These are phyloP conservation scores for Lojkania enalia DNA, from an alignment of 2,329 filamentous ascomycete species.

Conservation along the genomic window DNA sequence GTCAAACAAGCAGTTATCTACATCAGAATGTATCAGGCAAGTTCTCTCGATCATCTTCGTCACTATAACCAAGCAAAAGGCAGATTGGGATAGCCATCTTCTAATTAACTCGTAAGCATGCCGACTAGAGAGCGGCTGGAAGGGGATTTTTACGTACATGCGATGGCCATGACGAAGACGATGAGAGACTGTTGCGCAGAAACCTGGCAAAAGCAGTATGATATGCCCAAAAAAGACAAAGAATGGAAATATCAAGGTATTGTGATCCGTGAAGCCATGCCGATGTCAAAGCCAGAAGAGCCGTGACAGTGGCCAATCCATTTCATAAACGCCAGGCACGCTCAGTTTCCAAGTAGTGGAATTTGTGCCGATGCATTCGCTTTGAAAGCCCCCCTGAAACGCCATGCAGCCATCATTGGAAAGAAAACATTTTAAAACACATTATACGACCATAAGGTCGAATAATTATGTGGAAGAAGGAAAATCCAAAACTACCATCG, in stretches of 20 bases:
- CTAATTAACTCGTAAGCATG: slow-evolving; percentile 48
- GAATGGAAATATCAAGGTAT: slow-evolving; percentile 34
- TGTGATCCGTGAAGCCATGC: slow-evolving; percentile 39
- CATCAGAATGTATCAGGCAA: slow-evolving; percentile 29
- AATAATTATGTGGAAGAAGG: slow-evolving; percentile 38
- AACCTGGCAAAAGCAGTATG: slow-evolving; percentile 40
- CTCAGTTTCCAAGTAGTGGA: slow-evolving; percentile 34
- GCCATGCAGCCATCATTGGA: slow-evolving; percentile 42
- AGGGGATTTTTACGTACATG: slow-evolving; percentile 49
- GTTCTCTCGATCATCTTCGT: slow-evolving; percentile 46
- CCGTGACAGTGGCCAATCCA: slow-evolving; percentile 29
- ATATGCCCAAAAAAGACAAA: slow-evolving; percentile 33
- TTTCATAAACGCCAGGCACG: slow-evolving; percentile 44
- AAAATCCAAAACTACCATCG: slow-evolving; percentile 40
- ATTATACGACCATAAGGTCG: slow-evolving; percentile 26
- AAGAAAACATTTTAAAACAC: slow-evolving; percentile 37
- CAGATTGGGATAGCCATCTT: slow-evolving; percentile 42
- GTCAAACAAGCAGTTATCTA: slow-evolving; percentile 31
- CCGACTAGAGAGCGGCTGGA: slow-evolving; percentile 44
- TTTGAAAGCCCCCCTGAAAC: slow-evolving; percentile 38
- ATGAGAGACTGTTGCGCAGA: slow-evolving; percentile 45
- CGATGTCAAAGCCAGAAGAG: slow-evolving; percentile 31
- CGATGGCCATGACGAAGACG: slow-evolving; percentile 51
- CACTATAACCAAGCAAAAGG: slow-evolving; percentile 39
- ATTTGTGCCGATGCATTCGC: slow-evolving; percentile 45